Evolutionary conservation across 805 yeast genomes (phyloP).

Genomic region (Metschnikowia cerradonensis): DNA sequence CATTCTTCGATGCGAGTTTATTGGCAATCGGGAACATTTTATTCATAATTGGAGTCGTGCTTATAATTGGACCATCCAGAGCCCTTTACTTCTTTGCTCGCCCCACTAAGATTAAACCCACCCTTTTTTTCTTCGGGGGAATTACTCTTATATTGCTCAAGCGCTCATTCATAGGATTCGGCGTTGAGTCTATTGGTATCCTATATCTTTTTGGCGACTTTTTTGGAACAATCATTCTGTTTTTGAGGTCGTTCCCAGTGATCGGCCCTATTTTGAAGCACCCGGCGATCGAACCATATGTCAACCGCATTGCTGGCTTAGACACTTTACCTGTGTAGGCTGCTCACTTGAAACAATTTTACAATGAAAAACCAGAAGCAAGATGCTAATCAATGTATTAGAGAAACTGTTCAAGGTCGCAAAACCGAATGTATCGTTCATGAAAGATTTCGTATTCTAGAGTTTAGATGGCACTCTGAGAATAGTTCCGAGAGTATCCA

Average conservation of each 20-base stretch:
- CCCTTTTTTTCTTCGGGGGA: conserved; percentile 74
- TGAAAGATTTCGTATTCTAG: background rate
- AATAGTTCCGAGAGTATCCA: conserved; percentile 4
- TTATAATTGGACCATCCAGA: conserved; percentile 85
- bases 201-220: conserved; percentile 86
- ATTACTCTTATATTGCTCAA: conserved; percentile 69
- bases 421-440: background rate
- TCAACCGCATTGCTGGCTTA: conserved; percentile 41
- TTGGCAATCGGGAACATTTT: conserved; percentile 85
- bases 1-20: conserved; percentile 84
- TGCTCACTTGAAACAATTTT: background rate
- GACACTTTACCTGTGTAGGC: conserved; percentile 35
- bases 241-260: conserved; percentile 80
- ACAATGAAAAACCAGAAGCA: background rate
- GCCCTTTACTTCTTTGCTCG: conserved; percentile 80
- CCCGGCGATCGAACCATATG: conserved; percentile 75
- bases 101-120: conserved; percentile 82
- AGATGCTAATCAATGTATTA: background rate
- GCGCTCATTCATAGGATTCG: conserved; percentile 79
- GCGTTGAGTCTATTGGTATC: conserved; percentile 84
- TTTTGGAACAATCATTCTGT: conserved; percentile 82
- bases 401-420: background rate
- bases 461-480: conserved; percentile 2
- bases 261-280: conserved; percentile 81
- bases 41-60: conserved; percentile 73